Evolutionary conservation across 345 rosid genomes (phyloP), one percentile per base, ranked within the genome.

Genomic region (Diplotaxis tenuifolia): DNA sequence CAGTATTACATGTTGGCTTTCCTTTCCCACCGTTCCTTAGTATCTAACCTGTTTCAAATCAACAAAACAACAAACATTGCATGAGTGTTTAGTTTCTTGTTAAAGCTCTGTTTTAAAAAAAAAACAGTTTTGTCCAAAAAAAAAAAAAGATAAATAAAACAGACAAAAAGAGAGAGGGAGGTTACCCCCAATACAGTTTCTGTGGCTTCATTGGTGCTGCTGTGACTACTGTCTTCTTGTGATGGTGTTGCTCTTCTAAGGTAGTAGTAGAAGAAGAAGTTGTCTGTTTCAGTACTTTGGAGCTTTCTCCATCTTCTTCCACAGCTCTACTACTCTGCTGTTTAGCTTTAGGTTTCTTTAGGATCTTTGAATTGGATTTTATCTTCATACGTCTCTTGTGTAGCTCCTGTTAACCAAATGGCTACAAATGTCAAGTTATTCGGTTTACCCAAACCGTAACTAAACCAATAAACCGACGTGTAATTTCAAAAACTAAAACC

Each of bases 1-100:
- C 61, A 29, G 8, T 29, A 31, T 6, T 83, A 88, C 89, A 86
- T 88, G 75, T 86, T 88, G 68, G 90, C 87, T 78, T 89, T 87
- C 82, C 89, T 89, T 75, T 87, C 92, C 92, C 92, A 89, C 62
- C 91, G 79, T 70, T 87, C 93, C 82, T 82, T 89, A 0, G 90
- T 80, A 76, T 85, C 93, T 21, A 89, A 90, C 77, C 92, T 89
- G 69, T 60, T 64, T n/a, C 22, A 63, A 70, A 73, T 47, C 50
- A 61, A 55, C n/a, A n/a, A n/a, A n/a, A n/a, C n/a, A n/a, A n/a
- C n/a, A 54, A 40, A 8, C 23, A 68, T 18, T 0, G 34, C 52
- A 70, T 76, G 58, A 57, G 80, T 19, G 5, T 9, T 2, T 23
- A 23, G 70, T 10, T 54, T 69, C 16, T 15, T 12, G 42, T 11